These are phyloP conservation scores for Sporothrix phasma DNA, from an alignment of 2,329 filamentous ascomycete species.

Conservation along the genomic window DNA sequence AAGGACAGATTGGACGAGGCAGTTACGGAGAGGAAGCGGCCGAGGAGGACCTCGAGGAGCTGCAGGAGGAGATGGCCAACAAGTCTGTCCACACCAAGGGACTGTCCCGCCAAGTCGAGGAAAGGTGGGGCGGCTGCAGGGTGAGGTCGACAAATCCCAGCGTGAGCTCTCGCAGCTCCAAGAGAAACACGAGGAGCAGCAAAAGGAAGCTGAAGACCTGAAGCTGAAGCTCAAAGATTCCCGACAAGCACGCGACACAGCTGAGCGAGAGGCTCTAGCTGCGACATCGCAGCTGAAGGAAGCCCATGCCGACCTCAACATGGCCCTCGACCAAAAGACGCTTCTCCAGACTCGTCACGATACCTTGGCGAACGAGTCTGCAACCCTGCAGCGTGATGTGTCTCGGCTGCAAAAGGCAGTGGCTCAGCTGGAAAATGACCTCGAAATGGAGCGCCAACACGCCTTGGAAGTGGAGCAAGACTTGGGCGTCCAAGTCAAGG, in stretches of 20 bases:
- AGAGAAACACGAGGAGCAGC: conserved; percentile 38
- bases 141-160: conserved; percentile 48
- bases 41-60: conserved; percentile 50
- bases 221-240: conserved; percentile 35
- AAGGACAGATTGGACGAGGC: conserved; percentile 47
- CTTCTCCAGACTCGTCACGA: conserved; percentile 60
- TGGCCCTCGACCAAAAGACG: conserved; percentile 53
- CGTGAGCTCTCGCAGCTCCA: conserved; percentile 43
- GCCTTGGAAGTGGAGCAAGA: conserved; percentile 51
- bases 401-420: conserved; percentile 37
- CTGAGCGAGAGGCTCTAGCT: conserved; percentile 29
- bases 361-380: conserved; percentile 54
- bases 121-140: conserved; percentile 57
- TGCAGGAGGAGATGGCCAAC: conserved; percentile 69
- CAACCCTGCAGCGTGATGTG: conserved; percentile 56
- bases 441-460: conserved; percentile 47
- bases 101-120: conserved; percentile 63
- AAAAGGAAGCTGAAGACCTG: conserved; percentile 37
- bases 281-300: conserved; percentile 43
- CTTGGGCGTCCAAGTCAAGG: conserved; percentile 39
- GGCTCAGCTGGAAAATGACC: conserved; percentile 37
- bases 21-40: conserved; percentile 45
- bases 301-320: conserved; percentile 48
- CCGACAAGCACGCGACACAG: conserved; percentile 34
- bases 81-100: conserved; percentile 70